These are phyloP conservation scores for Xerocomus potaroensis DNA, from an alignment of 768 basidiomycete species.

Conservation along the genomic window DNA sequence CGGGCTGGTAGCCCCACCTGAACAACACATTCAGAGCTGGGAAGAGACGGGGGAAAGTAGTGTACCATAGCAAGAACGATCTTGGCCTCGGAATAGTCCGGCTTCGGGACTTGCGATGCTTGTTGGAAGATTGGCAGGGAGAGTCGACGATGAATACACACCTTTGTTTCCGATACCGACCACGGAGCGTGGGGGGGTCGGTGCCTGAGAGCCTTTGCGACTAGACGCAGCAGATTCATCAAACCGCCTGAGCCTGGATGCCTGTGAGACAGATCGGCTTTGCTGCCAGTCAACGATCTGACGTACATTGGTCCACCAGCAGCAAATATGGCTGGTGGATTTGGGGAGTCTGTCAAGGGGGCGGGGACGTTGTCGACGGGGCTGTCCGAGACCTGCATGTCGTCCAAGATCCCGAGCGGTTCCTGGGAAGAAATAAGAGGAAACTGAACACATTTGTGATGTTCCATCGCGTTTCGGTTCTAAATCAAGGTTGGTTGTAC, in stretches of 20 bases:
- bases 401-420: slow-evolving; percentile 20
- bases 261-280: slow-evolving; percentile 1
- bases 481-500: background rate
- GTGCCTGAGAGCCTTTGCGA: slow-evolving; percentile 64
- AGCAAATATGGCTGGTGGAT: slow-evolving; percentile 59
- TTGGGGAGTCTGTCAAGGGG: slow-evolving; percentile 15
- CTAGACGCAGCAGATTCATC: slow-evolving; percentile 72
- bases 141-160: slow-evolving; percentile 23
- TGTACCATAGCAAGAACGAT: slow-evolving; percentile 95
- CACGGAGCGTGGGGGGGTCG: slow-evolving; percentile 77
- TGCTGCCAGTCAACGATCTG: background rate
- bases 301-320: slow-evolving; percentile 74
- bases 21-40: background rate
- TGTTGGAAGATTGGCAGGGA: background rate
- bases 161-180: slow-evolving; percentile 90
- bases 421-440: slow-evolving; percentile 9
- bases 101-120: slow-evolving; percentile 70
- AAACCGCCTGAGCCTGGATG: slow-evolving; percentile 67
- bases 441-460: slow-evolving; percentile 11
- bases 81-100: slow-evolving; percentile 98
- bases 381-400: slow-evolving; percentile 21
- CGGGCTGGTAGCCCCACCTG: slow-evolving; percentile 97
- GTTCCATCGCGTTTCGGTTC: slow-evolving; percentile 10
- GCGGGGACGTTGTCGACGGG: slow-evolving; percentile 11
- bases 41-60: background rate